A percentile compares a stretch with the other conserved stretches of the same genome.
These are phyloP conservation scores for Phytopythium mirpurense DNA, from an alignment of 352 stramenopile genomes.

Conservation along the genomic window DNA sequence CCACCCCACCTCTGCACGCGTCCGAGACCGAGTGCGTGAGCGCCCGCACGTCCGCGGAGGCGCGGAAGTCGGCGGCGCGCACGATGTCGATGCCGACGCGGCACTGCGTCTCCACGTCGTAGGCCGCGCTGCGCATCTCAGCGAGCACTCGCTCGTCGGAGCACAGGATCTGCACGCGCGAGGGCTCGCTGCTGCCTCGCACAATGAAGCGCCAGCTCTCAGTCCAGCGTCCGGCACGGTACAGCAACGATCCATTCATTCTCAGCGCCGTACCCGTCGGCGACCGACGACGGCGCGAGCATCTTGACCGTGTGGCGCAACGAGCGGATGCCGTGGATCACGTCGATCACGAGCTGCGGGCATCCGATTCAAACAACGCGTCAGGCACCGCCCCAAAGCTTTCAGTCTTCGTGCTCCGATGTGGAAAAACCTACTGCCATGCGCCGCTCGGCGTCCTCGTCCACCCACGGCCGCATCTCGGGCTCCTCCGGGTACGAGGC, in stretches of 20 bases:
- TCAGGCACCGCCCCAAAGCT: too few relatives aligned
- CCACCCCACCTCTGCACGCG: conserved; percentile 42
- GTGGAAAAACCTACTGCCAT: conserved; percentile 62
- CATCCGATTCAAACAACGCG: background rate
- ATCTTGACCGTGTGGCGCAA: conserved; percentile 80
- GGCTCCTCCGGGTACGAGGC: conserved; percentile 80
- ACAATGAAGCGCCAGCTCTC: too few relatives aligned
- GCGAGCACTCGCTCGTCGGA: conserved; percentile 19
- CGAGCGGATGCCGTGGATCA: conserved; percentile 93
- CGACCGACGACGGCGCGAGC: conserved; percentile 39
- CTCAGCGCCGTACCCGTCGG: conserved; percentile 15
- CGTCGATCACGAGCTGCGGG: conserved; percentile 65
- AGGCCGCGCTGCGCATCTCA: conserved; percentile 28
- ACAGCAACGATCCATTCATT: too few relatives aligned
- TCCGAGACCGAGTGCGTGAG: conserved; percentile 54
- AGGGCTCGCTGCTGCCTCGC: background rate
- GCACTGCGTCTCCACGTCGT: conserved; percentile 43
- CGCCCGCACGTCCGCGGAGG: conserved; percentile 15
- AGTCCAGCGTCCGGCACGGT: too few relatives aligned
- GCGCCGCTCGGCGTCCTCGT: conserved; percentile 78
- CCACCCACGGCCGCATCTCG: conserved; percentile 71
- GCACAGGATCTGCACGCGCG: conserved; percentile 25
- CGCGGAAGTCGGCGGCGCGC: background rate
- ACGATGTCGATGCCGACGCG: conserved; percentile 24
- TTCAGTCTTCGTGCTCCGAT: background rate